Percentiles rank a stretch among this genome's conserved stretches.
These are phyloP conservation scores for Asterophora lycoperdoides DNA, from an alignment of 768 basidiomycete species.

Conservation along the genomic window DNA sequence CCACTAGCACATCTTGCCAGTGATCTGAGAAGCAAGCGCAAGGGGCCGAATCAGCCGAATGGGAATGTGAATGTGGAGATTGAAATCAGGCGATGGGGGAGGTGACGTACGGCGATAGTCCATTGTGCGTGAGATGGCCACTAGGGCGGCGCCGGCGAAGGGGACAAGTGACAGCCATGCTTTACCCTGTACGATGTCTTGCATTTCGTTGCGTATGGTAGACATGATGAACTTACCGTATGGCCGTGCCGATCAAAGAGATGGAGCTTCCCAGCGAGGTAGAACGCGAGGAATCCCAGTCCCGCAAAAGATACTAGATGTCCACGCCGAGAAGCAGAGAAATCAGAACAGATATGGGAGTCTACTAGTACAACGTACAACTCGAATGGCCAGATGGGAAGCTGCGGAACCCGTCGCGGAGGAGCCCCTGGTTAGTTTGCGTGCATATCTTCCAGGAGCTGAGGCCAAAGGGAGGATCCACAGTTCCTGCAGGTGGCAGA, in stretches of 20 bases:
- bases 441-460: conserved; percentile 79
- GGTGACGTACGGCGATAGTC: conserved; percentile 73
- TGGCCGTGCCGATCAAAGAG: conserved; percentile 81
- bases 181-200: conserved; percentile 46
- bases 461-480: conserved; percentile 69
- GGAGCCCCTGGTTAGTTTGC: conserved; percentile 48
- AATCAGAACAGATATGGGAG: background rate
- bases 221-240: conserved; percentile 37
- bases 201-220: no score
- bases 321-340: background rate
- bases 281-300: conserved; percentile 82
- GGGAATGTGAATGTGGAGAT: conserved; percentile 10
- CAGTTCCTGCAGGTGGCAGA: conserved; percentile 57
- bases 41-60: no score
- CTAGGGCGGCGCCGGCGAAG: conserved; percentile 69
- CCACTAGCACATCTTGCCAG: conserved; percentile 87
- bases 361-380: conserved; percentile 41
- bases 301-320: conserved; percentile 84
- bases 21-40: conserved; percentile 71
- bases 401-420: conserved; percentile 86
- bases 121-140: conserved; percentile 87
- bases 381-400: conserved; percentile 93
- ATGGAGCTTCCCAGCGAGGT: conserved; percentile 89
- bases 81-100: no score
- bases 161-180: conserved; percentile 83